Evolutionary conservation across 1,139 yeast species (phyloP).

Genomic region (Kluyveromyces sp.): DNA sequence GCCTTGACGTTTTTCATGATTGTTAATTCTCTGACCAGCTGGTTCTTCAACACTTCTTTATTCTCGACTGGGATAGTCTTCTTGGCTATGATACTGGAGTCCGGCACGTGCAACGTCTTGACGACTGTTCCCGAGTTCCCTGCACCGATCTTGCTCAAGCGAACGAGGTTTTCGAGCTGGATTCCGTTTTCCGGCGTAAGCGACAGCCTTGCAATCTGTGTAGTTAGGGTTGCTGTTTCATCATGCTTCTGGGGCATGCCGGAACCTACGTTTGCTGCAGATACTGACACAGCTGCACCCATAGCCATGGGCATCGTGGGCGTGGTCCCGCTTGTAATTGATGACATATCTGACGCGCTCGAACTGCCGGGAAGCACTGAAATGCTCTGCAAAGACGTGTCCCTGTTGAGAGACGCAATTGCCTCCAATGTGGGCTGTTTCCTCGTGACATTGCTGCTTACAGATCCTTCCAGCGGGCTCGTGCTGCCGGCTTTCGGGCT

Average conservation of each 20-base stretch:
- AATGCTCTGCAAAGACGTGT: not conserved
- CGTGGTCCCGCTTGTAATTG: conserved; percentile 4
- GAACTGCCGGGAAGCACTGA: conserved; percentile 3
- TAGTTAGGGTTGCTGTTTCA: conserved; percentile 7
- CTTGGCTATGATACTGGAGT: conserved; percentile 83
- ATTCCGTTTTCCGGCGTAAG: conserved; percentile 10
- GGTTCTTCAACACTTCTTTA: conserved; percentile 72
- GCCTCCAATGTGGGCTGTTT: not conserved
- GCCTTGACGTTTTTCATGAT: conserved; percentile 86
- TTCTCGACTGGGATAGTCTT: conserved; percentile 83
- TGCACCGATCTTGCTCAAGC: conserved; percentile 71
- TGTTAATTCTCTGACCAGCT: conserved; percentile 78
- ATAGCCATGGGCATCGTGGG: not conserved
- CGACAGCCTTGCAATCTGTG: conserved; percentile 10
- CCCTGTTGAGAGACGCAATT: not conserved
- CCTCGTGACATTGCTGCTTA: not conserved
- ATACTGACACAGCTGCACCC: conserved; percentile 2
- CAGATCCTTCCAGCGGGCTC: not conserved
- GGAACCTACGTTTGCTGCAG: not conserved
- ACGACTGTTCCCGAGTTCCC: conserved; percentile 94
- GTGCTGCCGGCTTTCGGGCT: not conserved
- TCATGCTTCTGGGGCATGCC: not conserved
- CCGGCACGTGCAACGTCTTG: conserved; percentile 81
- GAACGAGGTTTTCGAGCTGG: conserved; percentile 51
- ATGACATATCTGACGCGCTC: conserved; percentile 10